These are phyloP conservation scores for Cordyceps militaris DNA, from an alignment of 2,329 filamentous ascomycete genomes.

Conservation along the genomic window DNA sequence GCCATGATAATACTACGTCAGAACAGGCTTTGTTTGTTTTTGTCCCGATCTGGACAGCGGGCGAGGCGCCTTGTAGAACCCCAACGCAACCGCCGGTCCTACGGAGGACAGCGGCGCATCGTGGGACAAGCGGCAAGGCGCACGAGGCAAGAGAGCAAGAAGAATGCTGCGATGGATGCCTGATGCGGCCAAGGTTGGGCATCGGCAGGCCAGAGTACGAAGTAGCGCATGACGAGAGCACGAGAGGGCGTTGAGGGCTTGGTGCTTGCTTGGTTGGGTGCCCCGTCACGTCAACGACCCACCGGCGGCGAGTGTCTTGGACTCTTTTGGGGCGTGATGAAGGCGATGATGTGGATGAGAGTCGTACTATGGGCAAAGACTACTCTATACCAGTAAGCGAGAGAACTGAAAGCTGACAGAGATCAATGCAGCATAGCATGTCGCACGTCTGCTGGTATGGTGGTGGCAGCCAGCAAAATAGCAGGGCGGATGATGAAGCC, in stretches of 20 bases:
- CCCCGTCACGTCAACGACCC: slow-evolving; percentile 8
- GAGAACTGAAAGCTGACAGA: not conserved
- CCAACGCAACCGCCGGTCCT: not conserved
- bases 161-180: not conserved
- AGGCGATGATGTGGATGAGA: not conserved
- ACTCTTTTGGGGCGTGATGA: not conserved
- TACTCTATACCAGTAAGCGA: not conserved
- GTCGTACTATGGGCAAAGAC: too few species aligned
- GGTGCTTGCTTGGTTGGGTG: not conserved
- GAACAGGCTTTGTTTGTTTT: slow-evolving; percentile 10
- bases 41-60: slow-evolving; percentile 12
- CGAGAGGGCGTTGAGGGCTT: not conserved
- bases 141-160: not conserved
- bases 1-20: not conserved
- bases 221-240: not conserved
- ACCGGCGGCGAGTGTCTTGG: slow-evolving; percentile 3
- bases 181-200: slow-evolving; percentile 5
- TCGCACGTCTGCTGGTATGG: not conserved
- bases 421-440: not conserved
- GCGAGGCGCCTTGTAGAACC: not conserved
- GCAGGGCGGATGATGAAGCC: not conserved
- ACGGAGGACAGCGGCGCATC: not conserved
- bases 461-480: not conserved
- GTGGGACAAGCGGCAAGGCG: not conserved
- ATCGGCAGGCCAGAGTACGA: not conserved